Conservation (phyloP, 129 eudicot species). For the Cynara cardunculus region DNA sequence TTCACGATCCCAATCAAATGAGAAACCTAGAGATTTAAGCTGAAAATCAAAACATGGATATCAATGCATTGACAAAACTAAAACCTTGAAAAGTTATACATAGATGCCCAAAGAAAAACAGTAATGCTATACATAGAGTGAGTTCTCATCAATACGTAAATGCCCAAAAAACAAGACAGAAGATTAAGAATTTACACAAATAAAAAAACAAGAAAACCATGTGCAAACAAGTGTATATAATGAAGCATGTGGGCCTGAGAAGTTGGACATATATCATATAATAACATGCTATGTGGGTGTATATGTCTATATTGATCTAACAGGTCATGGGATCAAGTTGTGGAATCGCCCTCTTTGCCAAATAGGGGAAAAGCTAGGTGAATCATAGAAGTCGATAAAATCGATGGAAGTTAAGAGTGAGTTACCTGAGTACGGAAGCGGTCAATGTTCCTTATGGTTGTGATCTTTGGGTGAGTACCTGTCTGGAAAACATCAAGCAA, state of each 20-base stretch:
- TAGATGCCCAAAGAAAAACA: not conserved
- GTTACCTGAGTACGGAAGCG: conserved; percentile 86
- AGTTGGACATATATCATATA: not conserved
- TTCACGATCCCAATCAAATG: conserved; percentile 99
- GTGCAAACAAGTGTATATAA: not conserved
- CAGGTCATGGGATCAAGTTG: not conserved
- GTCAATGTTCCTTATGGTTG: conserved; percentile 73
- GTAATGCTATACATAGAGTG: not conserved
- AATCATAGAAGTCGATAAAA: not conserved
- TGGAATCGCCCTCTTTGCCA: not conserved
- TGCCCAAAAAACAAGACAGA: not conserved
- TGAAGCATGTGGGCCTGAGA: not conserved
- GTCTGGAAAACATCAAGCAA: conserved; percentile 49
- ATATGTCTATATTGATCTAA: not conserved
- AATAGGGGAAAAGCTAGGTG: not conserved
- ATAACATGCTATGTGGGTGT: not conserved
- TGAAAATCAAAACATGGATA: conserved; percentile 27
- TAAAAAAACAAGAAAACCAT: not conserved
- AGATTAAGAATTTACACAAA: not conserved
- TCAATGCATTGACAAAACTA: conserved; percentile 11
- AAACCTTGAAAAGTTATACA: not conserved
- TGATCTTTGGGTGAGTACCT: conserved; percentile 90
- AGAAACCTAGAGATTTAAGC: conserved; percentile 96
- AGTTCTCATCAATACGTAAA: not conserved
- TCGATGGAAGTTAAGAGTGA: not conserved